Base-by-base conservation (phyloP, 2,329 filamentous ascomycete genomes). In the Cryphonectria naterciae region DNA sequence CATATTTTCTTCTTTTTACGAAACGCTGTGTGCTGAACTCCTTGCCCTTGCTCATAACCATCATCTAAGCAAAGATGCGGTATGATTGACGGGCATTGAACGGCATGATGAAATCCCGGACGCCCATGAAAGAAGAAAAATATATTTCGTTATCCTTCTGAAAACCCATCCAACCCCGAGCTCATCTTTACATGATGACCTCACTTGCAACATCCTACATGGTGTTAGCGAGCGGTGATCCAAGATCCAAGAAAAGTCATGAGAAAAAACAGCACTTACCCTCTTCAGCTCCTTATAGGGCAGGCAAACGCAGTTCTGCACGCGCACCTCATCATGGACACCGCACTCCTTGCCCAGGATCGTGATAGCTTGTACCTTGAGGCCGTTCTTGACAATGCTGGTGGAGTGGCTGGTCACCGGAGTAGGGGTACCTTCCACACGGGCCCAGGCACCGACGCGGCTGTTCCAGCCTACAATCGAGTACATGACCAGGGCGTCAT, bases 241-340 rank as follows among this genome's bases (percentile, higher is more conserved):
- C 11, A 64, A 64, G 4, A n/a, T 54, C n/a, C 28, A 43, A 2
- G 19, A 2, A 10, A 4, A 10, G 25, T 49, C 17, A 43, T 65
- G 1, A 58, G 2, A 56, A 43, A 41, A 32, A 52, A 22, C 49
- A 32, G 15, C 54, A 88, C 92, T 81, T 85, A 95, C 93, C 84
- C 95, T 89, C 90, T 98, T 98, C 81, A 99, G 84, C 85, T 98
- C 96, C 88, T 99, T 99, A 83, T 95, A 97, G 13, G 96, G 96
- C 85, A 99, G 83, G 84, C 96, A 98, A 72, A 99, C 91, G 81
- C 96, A 99, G 85, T 99, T 98, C 85, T 98, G 95, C 76, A 99
- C 94, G 74, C 94, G 90, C 15, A 98, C 91, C 83, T 98, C 96
- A 77, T 99, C 96, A 4, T 92, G 94, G 41, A 98, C 96, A 69